Evolutionary conservation across 805 yeast genomes (phyloP).

Genomic region (Kuraishia piskuri): DNA sequence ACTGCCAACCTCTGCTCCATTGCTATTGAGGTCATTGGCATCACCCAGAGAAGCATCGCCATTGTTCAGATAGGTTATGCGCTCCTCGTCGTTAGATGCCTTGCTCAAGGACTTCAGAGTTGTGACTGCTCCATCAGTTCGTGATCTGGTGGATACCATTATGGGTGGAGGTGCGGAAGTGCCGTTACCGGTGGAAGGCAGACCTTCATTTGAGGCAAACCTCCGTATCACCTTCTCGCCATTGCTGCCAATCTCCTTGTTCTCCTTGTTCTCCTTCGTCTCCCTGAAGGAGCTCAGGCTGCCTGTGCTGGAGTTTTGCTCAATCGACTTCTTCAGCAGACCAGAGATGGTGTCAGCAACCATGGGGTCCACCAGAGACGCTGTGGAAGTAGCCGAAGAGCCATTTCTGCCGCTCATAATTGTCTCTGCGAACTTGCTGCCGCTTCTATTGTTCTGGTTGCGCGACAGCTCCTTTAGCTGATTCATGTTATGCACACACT

Average conservation of each 20-base stretch:
- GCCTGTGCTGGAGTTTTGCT: neutral
- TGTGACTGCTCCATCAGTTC: neutral
- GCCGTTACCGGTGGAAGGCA: neutral
- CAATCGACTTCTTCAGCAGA: neutral
- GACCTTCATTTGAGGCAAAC: neutral
- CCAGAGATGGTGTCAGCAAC: neutral
- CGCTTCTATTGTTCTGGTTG: slow-evolving; percentile 1
- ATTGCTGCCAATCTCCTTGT: neutral
- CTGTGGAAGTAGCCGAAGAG: neutral
- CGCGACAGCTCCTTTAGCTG: slow-evolving; percentile 50
- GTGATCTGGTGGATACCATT: neutral
- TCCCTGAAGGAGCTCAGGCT: neutral
- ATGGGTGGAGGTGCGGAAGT: neutral
- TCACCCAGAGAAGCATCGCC: neutral
- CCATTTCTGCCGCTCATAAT: neutral
- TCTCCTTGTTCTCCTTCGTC: no score
- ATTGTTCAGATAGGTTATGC: neutral
- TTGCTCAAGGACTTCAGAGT: neutral
- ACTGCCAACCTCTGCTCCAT: neutral
- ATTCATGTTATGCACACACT: slow-evolving; percentile 66
- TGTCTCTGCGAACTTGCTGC: neutral
- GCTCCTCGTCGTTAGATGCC: neutral
- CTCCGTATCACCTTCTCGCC: neutral
- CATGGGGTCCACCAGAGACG: neutral
- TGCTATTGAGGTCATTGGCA: neutral